Percentiles rank a stretch among this genome's conserved stretches.
phyloP scores from a whole-genome alignment of 129 eudicot genomes.

The Scalesia atractyloides region DNA sequence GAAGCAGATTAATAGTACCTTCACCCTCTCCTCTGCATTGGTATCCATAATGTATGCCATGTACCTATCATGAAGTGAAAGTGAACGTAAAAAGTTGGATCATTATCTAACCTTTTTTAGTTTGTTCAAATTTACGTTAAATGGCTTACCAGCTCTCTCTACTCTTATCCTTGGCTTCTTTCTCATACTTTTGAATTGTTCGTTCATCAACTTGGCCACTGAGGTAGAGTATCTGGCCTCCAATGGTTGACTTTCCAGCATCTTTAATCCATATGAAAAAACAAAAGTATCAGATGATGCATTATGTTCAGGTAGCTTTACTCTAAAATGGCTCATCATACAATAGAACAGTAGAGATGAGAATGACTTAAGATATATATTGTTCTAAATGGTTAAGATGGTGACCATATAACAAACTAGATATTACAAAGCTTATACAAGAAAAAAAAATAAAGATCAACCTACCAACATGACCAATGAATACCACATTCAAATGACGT shows the following conservation, averaged over 20 bases:
- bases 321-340: not conserved
- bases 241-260: constrained; percentile 94
- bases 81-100: not conserved
- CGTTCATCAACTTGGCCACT: constrained; percentile 99
- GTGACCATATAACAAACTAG: not conserved
- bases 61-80: constrained; percentile 50
- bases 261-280: constrained; percentile 47
- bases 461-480: constrained; percentile 97
- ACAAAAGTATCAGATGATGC: not conserved
- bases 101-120: not conserved
- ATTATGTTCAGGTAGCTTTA: constrained; percentile 2
- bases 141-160: constrained; percentile 89
- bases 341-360: not conserved
- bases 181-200: constrained; percentile 92
- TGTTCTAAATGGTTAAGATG: not conserved
- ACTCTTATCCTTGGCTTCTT: constrained; percentile 93
- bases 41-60: constrained; percentile 99
- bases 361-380: constrained; percentile 39
- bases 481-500: constrained; percentile 89
- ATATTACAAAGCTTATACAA: not conserved
- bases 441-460: not conserved
- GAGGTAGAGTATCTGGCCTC: constrained; percentile 90
- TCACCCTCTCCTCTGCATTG: constrained; percentile 91
- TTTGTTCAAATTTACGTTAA: not conserved
- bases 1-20: constrained; percentile 49